phyloP scores from a whole-genome alignment of 129 eudicot species.

The Lactuca saligna region DNA sequence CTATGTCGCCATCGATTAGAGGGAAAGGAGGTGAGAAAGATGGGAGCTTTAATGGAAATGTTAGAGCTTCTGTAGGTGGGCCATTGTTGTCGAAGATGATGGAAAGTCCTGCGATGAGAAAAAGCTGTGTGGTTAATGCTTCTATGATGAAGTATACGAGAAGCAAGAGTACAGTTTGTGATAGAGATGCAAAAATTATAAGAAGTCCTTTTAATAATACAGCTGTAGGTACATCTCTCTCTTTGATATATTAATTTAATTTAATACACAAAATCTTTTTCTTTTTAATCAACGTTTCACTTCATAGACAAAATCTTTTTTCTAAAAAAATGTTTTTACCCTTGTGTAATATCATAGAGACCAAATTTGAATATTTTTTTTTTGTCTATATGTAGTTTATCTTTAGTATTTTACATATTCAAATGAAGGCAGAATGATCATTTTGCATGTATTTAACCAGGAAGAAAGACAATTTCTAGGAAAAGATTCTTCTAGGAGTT shows the following conservation, averaged over 20 bases:
- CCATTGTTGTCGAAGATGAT: slow-evolving; percentile 51
- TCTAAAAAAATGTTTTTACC: too few species aligned
- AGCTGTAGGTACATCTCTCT: slow-evolving; percentile 95
- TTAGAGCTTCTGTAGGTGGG: slow-evolving; percentile 78
- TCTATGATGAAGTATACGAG: slow-evolving; percentile 65
- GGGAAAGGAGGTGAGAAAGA: slow-evolving; percentile 44
- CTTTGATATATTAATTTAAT: slow-evolving; percentile 12
- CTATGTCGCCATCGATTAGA: slow-evolving; percentile 51
- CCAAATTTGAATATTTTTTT: too few species aligned
- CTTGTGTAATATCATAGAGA: too few species aligned
- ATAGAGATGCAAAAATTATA: slow-evolving; percentile 64
- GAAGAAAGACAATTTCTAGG: too few species aligned
- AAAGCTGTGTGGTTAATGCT: slow-evolving; percentile 56
- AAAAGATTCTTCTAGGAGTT: neutral
- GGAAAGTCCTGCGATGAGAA: slow-evolving; percentile 59
- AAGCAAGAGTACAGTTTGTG: slow-evolving; percentile 77
- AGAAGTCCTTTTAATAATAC: slow-evolving; percentile 58
- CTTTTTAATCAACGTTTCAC: too few species aligned
- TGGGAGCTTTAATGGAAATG: slow-evolving; percentile 33
- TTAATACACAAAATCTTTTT: too few species aligned
- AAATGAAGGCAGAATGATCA: too few species aligned
- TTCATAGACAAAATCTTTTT: too few species aligned
- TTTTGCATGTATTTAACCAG: too few species aligned
- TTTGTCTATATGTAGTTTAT: too few species aligned
- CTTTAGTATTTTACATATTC: neutral